Percentiles rank a stretch among this genome's conserved stretches.
Evolutionary conservation across 2,329 filamentous ascomycete species (phyloP).

Genomic region (Polychaeton citri): DNA sequence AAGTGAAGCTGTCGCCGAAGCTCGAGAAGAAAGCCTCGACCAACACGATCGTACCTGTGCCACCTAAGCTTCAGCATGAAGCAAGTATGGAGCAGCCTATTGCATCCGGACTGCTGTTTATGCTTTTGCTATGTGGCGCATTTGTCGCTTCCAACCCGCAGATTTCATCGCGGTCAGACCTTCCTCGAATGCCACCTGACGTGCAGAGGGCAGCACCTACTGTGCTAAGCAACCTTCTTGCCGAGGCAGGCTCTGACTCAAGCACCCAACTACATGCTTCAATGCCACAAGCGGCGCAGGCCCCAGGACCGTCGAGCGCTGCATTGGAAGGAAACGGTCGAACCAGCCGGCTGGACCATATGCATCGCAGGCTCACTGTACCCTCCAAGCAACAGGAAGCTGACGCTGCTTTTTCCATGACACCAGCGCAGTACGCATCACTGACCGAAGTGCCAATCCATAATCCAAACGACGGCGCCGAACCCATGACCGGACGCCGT

Average conservation of each 20-base stretch:
- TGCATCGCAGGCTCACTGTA: conserved; percentile 33
- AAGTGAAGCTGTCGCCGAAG: conserved; percentile 9
- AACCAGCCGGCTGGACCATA: conserved; percentile 20
- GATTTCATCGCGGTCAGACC: conserved; percentile 52
- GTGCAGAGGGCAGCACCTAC: conserved; percentile 65
- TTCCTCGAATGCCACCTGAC: conserved; percentile 68
- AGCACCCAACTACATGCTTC: conserved; percentile 1
- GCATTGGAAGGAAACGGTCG: conserved; percentile 2
- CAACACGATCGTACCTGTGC: conserved; percentile 6
- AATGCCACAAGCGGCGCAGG: background rate
- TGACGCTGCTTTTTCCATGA: conserved; percentile 77
- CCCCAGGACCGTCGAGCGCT: conserved; percentile 4
- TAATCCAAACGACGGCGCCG: conserved; percentile 35
- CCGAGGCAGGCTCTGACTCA: conserved; percentile 53
- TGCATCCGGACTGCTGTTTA: conserved; percentile 73
- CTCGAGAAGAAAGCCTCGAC: conserved; percentile 14
- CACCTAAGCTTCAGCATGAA: conserved; percentile 26
- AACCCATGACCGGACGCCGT: conserved; percentile 35
- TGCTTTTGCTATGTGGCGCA: conserved; percentile 92
- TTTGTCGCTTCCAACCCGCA: conserved; percentile 83
- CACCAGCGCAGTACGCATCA: conserved; percentile 76
- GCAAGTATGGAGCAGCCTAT: conserved; percentile 40
- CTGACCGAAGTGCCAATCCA: conserved; percentile 36
- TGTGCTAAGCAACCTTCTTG: conserved; percentile 68
- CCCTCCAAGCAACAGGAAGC: conserved; percentile 72